Conservation (phyloP, 1,284 basidiomycete species). For the Blastosporella zonata region DNA sequence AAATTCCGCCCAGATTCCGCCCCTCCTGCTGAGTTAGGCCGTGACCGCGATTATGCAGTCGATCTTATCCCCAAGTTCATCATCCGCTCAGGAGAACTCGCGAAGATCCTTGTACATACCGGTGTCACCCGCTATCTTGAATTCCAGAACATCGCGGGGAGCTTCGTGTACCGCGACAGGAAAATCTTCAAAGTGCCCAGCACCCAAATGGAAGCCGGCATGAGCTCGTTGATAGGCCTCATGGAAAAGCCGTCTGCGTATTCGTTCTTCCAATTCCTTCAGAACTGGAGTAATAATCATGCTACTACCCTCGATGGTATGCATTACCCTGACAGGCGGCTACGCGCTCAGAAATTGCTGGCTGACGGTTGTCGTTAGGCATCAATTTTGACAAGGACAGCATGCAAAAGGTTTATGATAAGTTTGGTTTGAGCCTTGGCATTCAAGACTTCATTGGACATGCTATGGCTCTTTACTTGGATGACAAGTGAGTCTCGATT, state of each 20-base stretch:
- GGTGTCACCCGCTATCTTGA: conserved; percentile 99
- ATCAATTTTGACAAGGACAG: conserved; percentile 83
- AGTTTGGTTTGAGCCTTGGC: conserved; percentile 95
- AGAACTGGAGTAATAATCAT: conserved; percentile 93
- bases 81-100: conserved; percentile 97
- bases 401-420: conserved; percentile 94
- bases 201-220: conserved; percentile 97
- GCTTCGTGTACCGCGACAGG: conserved; percentile 96
- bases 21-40: conserved; percentile 78
- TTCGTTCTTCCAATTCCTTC: conserved; percentile 98
- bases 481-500: conserved; percentile 81
- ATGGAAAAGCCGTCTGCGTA: conserved; percentile 98
- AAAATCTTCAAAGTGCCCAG: conserved; percentile 97
- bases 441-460: conserved; percentile 99
- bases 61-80: conserved; percentile 97
- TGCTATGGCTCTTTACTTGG: conserved; percentile 97
- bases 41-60: conserved; percentile 94
- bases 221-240: conserved; percentile 93
- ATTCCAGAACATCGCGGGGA: conserved; percentile 99
- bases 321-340: conserved; percentile 18
- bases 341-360: neutral
- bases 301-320: conserved; percentile 92
- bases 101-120: conserved; percentile 98
- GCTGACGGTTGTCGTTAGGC: conserved; percentile 44
- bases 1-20: conserved; percentile 84